Evolutionary conservation across 2,329 filamentous ascomycete genomes (phyloP).

Genomic region (Fusarium sp.): DNA sequence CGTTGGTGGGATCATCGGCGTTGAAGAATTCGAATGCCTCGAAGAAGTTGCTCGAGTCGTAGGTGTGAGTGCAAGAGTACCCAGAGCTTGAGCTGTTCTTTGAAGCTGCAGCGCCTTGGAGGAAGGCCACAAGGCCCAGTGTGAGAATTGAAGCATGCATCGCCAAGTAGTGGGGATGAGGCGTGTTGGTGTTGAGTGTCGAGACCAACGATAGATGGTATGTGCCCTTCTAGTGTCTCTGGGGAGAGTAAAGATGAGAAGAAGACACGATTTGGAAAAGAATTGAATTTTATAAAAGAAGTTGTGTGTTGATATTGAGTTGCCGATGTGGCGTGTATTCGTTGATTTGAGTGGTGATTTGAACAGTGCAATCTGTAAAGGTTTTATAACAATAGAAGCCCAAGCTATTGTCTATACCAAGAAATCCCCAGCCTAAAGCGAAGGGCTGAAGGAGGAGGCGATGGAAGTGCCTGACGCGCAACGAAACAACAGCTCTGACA

Average conservation of each 20-base stretch:
- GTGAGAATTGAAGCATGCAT: slow-evolving; percentile 42
- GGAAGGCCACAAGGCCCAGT: slow-evolving; percentile 47
- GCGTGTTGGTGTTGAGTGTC: background rate
- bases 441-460: slow-evolving; percentile 28
- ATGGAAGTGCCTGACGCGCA: slow-evolving; percentile 11
- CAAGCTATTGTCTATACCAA: slow-evolving; percentile 32
- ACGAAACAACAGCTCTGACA: slow-evolving; percentile 21
- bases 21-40: slow-evolving; percentile 66
- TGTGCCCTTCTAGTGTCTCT: slow-evolving; percentile 27
- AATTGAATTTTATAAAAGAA: background rate
- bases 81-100: slow-evolving; percentile 40
- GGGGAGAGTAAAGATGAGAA: slow-evolving; percentile 6
- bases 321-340: slow-evolving; percentile 15
- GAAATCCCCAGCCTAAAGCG: slow-evolving; percentile 26
- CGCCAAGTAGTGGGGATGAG: background rate
- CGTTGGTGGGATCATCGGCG: slow-evolving; percentile 74
- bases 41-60: slow-evolving; percentile 67
- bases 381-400: slow-evolving; percentile 32
- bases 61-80: slow-evolving; percentile 62
- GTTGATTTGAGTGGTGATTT: background rate
- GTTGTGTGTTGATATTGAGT: background rate
- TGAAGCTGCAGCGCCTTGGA: slow-evolving; percentile 39
- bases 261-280: background rate
- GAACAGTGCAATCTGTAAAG: background rate
- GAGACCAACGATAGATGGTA: background rate